Conservation (phyloP, 306 rosid genomes). For the Pterocarpus santalinus region DNA sequence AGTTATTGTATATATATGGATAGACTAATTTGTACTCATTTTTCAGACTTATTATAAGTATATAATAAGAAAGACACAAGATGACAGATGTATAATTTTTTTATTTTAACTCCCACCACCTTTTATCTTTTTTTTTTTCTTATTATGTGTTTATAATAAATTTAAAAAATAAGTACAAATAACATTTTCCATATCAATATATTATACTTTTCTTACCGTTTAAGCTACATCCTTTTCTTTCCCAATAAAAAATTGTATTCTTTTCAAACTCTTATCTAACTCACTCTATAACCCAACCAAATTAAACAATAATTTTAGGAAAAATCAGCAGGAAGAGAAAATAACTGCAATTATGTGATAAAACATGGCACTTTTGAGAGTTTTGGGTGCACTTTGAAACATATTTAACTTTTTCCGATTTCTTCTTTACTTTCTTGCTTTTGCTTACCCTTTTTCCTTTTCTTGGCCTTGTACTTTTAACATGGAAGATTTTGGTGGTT, state of each 20-base stretch:
- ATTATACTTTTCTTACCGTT: slow-evolving; percentile 34
- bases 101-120: too few relatives aligned
- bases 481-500: slow-evolving; percentile 25
- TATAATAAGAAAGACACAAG: too few relatives aligned
- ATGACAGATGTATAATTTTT: too few relatives aligned
- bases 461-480: slow-evolving; percentile 9
- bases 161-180: too few relatives aligned
- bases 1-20: too few relatives aligned
- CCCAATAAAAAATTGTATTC: background rate
- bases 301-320: background rate
- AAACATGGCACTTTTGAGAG: slow-evolving; percentile 14
- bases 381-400: slow-evolving; percentile 19
- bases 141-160: too few relatives aligned
- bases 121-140: too few relatives aligned
- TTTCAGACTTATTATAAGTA: too few relatives aligned
- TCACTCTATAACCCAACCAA: background rate
- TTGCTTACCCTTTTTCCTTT: background rate
- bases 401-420: background rate
- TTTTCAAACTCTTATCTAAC: background rate
- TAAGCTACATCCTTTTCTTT: slow-evolving; percentile 9
- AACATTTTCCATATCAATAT: too few relatives aligned
- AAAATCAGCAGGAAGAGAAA: background rate
- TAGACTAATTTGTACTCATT: too few relatives aligned
- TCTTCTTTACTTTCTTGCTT: background rate
- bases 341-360: background rate